Evolutionary conservation across 805 yeast genomes (phyloP).

Genomic region (Millerozyma acaciae): DNA sequence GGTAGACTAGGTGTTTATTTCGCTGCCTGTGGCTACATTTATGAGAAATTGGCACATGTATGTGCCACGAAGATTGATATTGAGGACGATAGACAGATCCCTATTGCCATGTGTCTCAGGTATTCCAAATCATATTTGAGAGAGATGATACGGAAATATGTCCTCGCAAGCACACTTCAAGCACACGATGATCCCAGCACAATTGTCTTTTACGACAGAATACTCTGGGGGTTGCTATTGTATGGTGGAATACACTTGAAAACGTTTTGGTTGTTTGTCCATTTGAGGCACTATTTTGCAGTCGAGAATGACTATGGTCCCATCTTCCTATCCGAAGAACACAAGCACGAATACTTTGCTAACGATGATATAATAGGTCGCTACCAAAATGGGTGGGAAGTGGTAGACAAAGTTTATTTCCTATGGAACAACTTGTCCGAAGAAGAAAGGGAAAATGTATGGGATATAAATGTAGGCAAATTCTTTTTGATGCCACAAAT

Average conservation of each 20-base stretch:
- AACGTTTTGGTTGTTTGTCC: slow-evolving; percentile 40
- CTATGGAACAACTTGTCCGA: slow-evolving; percentile 4
- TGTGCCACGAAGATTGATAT: slow-evolving; percentile 7
- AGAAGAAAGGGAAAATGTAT: slow-evolving; percentile 10
- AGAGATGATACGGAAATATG: slow-evolving; percentile 37
- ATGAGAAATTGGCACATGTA: slow-evolving; percentile 16
- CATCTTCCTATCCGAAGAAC: slow-evolving; percentile 23
- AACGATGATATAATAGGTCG: slow-evolving; percentile 10
- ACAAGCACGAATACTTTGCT: slow-evolving; percentile 18
- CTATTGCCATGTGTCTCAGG: slow-evolving; percentile 9
- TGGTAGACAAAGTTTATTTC: slow-evolving; percentile 12
- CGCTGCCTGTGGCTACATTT: slow-evolving; percentile 16
- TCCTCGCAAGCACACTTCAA: slow-evolving; percentile 28
- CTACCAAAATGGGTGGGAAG: slow-evolving; percentile 15
- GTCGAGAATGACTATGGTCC: slow-evolving; percentile 20
- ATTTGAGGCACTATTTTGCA: slow-evolving; percentile 26
- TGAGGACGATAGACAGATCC: slow-evolving; percentile 6
- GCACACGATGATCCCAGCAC: slow-evolving; percentile 36
- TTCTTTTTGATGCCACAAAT: slow-evolving; percentile 19
- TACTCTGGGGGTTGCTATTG: slow-evolving; percentile 40
- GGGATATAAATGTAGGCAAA: slow-evolving; percentile 13
- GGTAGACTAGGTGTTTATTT: slow-evolving; percentile 26
- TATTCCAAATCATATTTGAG: slow-evolving; percentile 12
- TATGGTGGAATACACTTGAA: slow-evolving; percentile 44
- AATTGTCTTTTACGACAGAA: slow-evolving; percentile 29